phyloP scores from a whole-genome alignment of 306 rosid species.

The Acacia crassicarpa region DNA sequence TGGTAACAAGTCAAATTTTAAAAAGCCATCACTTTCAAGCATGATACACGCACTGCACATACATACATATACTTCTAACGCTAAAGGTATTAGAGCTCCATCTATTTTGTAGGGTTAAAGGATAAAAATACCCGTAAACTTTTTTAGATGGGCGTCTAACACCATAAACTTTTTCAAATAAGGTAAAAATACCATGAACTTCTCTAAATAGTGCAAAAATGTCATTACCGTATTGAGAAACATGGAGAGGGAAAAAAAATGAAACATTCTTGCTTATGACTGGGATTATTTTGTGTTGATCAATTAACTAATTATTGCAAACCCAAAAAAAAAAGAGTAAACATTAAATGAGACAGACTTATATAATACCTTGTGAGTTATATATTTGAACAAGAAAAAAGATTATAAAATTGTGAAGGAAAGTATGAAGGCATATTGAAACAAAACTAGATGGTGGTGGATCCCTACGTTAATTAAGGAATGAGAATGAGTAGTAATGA shows the following conservation, averaged over 20 bases:
- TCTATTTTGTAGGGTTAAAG: no score
- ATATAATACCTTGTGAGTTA: not conserved
- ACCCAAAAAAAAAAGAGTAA: not conserved
- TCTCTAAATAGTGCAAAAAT: no score
- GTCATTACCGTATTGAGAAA: not conserved
- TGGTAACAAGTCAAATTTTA: not conserved
- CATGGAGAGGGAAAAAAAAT: not conserved
- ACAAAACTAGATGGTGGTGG: not conserved
- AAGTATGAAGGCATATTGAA: not conserved
- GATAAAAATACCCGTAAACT: no score
- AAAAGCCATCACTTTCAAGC: not conserved
- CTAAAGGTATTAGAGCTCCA: no score
- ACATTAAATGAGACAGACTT: not conserved
- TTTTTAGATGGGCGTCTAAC: no score
- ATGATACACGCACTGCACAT: no score
- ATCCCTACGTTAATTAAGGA: not conserved
- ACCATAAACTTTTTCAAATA: no score
- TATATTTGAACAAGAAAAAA: not conserved
- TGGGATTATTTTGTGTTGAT: not conserved
- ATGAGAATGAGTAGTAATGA: conserved; percentile 15
- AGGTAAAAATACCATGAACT: no score
- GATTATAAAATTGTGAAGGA: not conserved
- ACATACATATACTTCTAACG: no score
- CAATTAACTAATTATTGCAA: not conserved
- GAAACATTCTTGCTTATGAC: no score